Evolutionary conservation across 768 basidiomycete genomes (phyloP).

Genomic region (Tricholoma furcatifolium): DNA sequence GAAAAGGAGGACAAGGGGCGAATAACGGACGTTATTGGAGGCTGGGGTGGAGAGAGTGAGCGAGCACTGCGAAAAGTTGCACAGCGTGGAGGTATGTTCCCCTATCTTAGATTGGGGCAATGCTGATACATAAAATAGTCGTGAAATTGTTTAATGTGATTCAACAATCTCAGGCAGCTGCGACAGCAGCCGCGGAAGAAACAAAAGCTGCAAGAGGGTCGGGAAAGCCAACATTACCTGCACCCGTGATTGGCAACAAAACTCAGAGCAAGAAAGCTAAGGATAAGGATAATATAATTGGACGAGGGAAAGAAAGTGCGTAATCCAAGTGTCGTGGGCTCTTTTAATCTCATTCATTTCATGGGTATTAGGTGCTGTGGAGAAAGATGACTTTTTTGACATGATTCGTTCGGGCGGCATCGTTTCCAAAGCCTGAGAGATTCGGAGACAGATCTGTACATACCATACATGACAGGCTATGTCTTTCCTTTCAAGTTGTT

Average conservation of each 20-base stretch:
- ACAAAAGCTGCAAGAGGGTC: constrained; percentile 62
- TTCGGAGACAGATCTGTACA: neutral
- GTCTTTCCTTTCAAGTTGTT: neutral
- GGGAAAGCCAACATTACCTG: constrained; percentile 71
- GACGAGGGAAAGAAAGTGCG: constrained; percentile 59
- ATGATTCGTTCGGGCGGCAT: constrained; percentile 81
- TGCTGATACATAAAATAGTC: constrained; percentile 37
- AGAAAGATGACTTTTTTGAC: constrained; percentile 76
- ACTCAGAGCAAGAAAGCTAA: constrained; percentile 43
- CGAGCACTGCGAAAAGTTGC: constrained; percentile 78
- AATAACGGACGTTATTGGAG: constrained; percentile 73
- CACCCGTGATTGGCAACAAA: constrained; percentile 55
- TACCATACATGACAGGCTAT: no score
- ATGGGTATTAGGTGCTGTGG: constrained; percentile 45
- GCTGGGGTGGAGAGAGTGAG: constrained; percentile 87
- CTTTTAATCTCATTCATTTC: constrained; percentile 2
- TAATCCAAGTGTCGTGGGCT: constrained; percentile 10
- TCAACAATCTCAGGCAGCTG: constrained; percentile 72
- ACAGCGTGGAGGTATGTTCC: constrained; percentile 63
- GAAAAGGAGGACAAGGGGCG: constrained; percentile 71
- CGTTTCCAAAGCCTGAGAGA: constrained; percentile 62
- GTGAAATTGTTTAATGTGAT: constrained; percentile 88
- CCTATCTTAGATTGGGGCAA: neutral
- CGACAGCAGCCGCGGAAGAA: constrained; percentile 51
- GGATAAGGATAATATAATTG: constrained; percentile 53